Base-by-base conservation (phyloP, 768 basidiomycete genomes). In the Calocera viscosa region DNA sequence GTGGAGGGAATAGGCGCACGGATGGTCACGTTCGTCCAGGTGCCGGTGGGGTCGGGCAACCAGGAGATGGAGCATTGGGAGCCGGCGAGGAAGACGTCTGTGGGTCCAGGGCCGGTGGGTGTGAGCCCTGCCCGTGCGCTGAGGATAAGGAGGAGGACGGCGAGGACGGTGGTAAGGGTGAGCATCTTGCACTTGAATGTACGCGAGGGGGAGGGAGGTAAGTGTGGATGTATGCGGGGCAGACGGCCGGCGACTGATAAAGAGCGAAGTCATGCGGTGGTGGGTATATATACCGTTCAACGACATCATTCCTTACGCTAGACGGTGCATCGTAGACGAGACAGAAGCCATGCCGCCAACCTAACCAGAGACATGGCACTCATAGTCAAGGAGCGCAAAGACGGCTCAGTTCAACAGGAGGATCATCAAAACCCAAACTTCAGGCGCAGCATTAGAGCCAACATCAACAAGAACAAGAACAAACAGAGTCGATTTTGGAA, bases 21-120 rank as follows among this genome's bases (percentile, higher is more conserved):
- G n/a, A 79, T 78, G 14, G 77, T 70, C 35, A 78, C 68, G 65
- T 78, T 78, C 19, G 68, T 76, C 78, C 78, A 80, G 12, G 68
- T 67, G 10, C 75, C 74, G 10, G 69, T 71, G 17, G 67, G 53
- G 66, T 78, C 77, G 2, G 70, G 66, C 30, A 66, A 40, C 79
- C 79, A 80, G 28, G 70, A n/a, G 38, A 79, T 74, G 16, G 71
- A 72, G 60, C 79, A 80, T 30, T 70, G 33, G n/a, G 71, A 72
- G 22, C 77, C 77, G 41, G 77, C 74, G 30, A 67, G 72, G 67
- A 74, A 79, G 3, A 70, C 49, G 30, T 78, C 73, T 16, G 76
- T 76, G n/a, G 78, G 78, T 3, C 78, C 77, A n/a, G 79, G 79
- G 2, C 76, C 74, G 16, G 74, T 73, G 19, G 78, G 78, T 1